Conservation (phyloP, 2,329 filamentous ascomycete genomes). For the Balansia obtecta region DNA sequence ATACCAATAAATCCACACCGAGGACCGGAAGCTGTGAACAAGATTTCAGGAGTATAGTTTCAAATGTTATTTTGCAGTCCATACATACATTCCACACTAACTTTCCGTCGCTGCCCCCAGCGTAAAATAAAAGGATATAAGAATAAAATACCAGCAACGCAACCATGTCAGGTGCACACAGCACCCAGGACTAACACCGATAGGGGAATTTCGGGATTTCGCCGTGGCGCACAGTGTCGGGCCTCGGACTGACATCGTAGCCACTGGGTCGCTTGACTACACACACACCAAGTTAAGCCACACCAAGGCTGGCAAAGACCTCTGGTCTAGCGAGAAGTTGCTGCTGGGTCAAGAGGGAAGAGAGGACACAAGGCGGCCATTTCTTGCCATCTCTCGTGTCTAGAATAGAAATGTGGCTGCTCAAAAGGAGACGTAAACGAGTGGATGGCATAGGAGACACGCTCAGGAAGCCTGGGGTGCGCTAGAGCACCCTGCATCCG, state of each 20-base stretch:
- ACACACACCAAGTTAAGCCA: background rate
- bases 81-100: constrained; percentile 3
- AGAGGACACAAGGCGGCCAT: background rate
- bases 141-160: constrained; percentile 1
- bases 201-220: no score
- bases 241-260: background rate
- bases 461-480: background rate
- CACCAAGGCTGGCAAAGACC: background rate
- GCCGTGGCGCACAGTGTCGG: background rate
- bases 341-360: background rate
- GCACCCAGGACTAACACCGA: background rate
- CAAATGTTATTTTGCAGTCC: constrained; percentile 5
- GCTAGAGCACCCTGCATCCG: background rate
- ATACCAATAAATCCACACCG: background rate
- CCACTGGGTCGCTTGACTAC: background rate
- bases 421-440: constrained; percentile 3
- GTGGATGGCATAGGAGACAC: constrained; percentile 4
- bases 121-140: constrained; percentile 5
- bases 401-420: constrained; percentile 5
- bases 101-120: background rate
- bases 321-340: background rate
- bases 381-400: constrained; percentile 1
- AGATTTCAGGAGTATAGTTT: background rate
- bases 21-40: background rate
- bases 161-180: background rate